Conservation (phyloP, 176 grass and related monocot species). For the Triticum dicoccoides region DNA sequence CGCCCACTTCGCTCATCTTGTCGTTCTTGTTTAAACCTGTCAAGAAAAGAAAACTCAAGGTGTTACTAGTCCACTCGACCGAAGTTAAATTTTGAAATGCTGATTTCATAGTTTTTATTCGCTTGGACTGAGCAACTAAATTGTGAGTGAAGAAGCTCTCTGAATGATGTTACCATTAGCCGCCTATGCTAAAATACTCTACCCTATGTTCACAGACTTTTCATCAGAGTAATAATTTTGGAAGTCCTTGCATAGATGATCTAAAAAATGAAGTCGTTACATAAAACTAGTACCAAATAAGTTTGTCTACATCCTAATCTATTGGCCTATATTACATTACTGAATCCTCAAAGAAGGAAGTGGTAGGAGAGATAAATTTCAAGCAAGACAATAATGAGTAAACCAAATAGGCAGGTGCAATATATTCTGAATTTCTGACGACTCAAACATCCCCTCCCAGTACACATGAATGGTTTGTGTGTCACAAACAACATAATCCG, state of each 20-base stretch:
- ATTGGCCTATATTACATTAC: background rate
- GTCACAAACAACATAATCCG: background rate
- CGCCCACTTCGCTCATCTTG: slow-evolving; percentile 77
- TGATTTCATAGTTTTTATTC: background rate
- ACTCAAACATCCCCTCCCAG: too few relatives aligned
- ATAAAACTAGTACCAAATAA: too few relatives aligned
- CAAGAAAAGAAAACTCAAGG: background rate
- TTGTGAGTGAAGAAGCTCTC: background rate
- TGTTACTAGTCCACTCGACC: background rate
- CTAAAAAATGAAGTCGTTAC: background rate
- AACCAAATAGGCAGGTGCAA: background rate
- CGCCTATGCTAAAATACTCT: too few relatives aligned
- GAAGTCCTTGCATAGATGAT: background rate
- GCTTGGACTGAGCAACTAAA: background rate
- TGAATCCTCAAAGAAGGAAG: background rate
- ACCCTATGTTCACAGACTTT: background rate
- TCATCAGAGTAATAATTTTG: background rate
- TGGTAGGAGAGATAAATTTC: background rate
- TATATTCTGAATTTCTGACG: too few relatives aligned
- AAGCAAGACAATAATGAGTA: background rate
- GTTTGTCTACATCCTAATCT: too few relatives aligned
- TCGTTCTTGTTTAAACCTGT: slow-evolving; percentile 77
- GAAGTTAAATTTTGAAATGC: background rate
- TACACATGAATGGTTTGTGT: background rate
- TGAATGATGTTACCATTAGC: background rate